Evolutionary conservation across 78 protist genomes (phyloP), one percentile per base, ranked within the genome.

Genomic region (Dictyostelium capitatum): DNA sequence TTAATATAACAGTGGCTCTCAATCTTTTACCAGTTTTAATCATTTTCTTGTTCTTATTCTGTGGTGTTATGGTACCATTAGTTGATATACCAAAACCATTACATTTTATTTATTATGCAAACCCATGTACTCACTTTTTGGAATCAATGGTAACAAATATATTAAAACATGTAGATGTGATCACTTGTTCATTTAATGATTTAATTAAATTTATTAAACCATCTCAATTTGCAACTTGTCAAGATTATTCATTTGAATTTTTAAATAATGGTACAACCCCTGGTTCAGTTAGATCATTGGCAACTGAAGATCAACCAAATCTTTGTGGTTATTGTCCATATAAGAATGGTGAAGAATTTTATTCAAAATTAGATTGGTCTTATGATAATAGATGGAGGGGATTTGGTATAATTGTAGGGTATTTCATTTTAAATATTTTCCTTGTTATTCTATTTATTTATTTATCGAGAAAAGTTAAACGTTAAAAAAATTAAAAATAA

Each of bases 321-420:
- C 37, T 50, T 25, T 89, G 94, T 80, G 70, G 80, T 8, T 89
- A 89, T 47, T 89, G 94, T 48, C 43, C 25, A 6, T 89, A 89
- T 73, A 65, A 50, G 51, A 59, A 47, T 72, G 94, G 87, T 53
- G 51, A 43, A 28, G 80, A 89, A 50, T 89, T 64, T 50, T 89
- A 64, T 28, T 56, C 67, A 28, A 28, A 65, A 14, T 64, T 89
- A 43, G 85, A 28, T 56, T 89, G 84, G 87, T 19, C 57, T 4
- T 54, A 46, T 6, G 79, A 77, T n/a, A 69, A 89, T 48, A 69
- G 85, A 46, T 89, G 94, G 94, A 64, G 94, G 25, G 69, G 64
- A 8, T 77, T 89, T 28, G 84, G 85, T 69, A 90, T 90, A 32
- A 7, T 83, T 11, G 20, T 43, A 19, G 79, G 70, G 3, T 73